These are phyloP conservation scores for Fusarium metavorans DNA, from an alignment of 2,329 filamentous ascomycete species.

Conservation along the genomic window DNA sequence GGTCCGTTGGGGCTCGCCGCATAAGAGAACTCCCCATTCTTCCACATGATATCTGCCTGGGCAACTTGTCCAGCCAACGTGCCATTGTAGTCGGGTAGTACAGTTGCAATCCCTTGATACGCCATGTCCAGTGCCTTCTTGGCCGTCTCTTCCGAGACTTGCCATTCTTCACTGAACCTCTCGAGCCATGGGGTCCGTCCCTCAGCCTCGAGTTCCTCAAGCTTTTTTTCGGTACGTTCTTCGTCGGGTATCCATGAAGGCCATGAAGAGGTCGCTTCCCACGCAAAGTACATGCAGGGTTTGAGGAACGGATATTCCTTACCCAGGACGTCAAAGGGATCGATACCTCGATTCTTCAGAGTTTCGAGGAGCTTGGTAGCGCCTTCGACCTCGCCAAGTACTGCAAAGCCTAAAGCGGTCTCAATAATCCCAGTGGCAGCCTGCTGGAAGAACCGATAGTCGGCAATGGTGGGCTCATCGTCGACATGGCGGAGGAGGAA, in stretches of 20 bases:
- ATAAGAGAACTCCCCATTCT: neutral
- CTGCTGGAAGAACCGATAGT: slow-evolving; percentile 1
- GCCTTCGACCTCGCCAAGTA: slow-evolving; percentile 1
- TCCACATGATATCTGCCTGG: slow-evolving; percentile 1
- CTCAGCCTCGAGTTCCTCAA: neutral
- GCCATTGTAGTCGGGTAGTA: slow-evolving; percentile 6
- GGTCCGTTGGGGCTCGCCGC: slow-evolving; percentile 20
- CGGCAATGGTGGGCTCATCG: slow-evolving; percentile 8
- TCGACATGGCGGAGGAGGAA: slow-evolving; percentile 11
- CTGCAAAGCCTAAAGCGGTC: slow-evolving; percentile 4
- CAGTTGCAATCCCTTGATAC: slow-evolving; percentile 1
- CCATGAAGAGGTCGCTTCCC: slow-evolving; percentile 12
- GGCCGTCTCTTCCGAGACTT: slow-evolving; percentile 4
- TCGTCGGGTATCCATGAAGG: slow-evolving; percentile 1
- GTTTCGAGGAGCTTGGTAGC: slow-evolving; percentile 11
- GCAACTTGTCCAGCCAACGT: slow-evolving; percentile 8
- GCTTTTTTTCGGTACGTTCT: neutral
- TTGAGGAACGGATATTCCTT: neutral
- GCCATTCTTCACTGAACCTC: slow-evolving; percentile 15
- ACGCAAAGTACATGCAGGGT: slow-evolving; percentile 9
- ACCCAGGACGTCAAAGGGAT: neutral
- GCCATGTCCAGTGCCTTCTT: slow-evolving; percentile 22
- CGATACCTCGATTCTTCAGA: neutral
- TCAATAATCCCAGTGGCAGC: neutral
- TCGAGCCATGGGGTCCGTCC: slow-evolving; percentile 14